Evolutionary conservation across 495 filamentous ascomycete genomes (phyloP).

Genomic region (Neurospora sp.): DNA sequence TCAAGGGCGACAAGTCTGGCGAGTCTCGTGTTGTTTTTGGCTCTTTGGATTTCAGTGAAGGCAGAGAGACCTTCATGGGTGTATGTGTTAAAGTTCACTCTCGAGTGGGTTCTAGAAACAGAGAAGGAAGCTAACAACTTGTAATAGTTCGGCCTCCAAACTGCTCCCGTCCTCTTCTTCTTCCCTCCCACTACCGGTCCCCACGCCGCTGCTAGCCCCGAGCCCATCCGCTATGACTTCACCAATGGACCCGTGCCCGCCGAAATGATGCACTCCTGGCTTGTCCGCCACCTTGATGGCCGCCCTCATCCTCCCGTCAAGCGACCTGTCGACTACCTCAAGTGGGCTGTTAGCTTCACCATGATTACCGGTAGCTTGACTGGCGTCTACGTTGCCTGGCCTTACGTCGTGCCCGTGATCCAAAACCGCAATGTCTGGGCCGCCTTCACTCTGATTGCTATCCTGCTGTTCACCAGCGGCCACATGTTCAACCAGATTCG

Average conservation of each 20-base stretch:
- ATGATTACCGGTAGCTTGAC: constrained; percentile 57
- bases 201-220: constrained; percentile 55
- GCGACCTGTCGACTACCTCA: constrained; percentile 80
- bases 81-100: constrained; percentile 35
- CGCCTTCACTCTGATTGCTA: constrained; percentile 74
- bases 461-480: constrained; percentile 90
- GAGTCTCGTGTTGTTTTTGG: constrained; percentile 68
- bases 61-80: constrained; percentile 78
- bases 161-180: constrained; percentile 78
- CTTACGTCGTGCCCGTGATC: constrained; percentile 74
- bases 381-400: constrained; percentile 62
- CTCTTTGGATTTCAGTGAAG: constrained; percentile 81
- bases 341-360: constrained; percentile 57
- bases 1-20: constrained; percentile 62
- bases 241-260: constrained; percentile 60
- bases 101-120: neutral
- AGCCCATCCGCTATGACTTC: constrained; percentile 82
- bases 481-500: constrained; percentile 99
- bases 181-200: constrained; percentile 87
- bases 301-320: constrained; percentile 63
- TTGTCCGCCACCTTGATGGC: constrained; percentile 65
- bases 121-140: neutral
- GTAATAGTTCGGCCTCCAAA: constrained; percentile 78
- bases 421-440: constrained; percentile 93
- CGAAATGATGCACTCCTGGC: constrained; percentile 69